Evolutionary conservation across 2,329 filamentous ascomycete genomes (phyloP).

Genomic region (Xylariales sp.): DNA sequence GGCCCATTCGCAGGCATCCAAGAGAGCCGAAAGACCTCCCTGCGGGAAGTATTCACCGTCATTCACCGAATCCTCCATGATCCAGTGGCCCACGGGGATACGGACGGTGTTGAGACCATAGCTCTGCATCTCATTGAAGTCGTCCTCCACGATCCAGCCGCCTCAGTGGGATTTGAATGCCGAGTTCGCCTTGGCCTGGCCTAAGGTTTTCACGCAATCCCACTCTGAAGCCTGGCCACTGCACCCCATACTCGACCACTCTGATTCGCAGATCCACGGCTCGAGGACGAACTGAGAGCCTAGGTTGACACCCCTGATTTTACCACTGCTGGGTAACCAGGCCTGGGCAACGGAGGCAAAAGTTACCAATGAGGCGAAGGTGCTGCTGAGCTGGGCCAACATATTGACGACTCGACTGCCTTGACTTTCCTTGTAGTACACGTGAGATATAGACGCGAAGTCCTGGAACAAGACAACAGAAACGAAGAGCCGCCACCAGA

Average conservation of each 20-base stretch:
- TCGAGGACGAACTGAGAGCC: conserved; percentile 46
- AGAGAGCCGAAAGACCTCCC: conserved; percentile 29
- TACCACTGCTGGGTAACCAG: neutral
- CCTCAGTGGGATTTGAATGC: conserved; percentile 43
- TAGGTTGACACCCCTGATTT: conserved; percentile 40
- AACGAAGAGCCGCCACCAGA: too few species aligned
- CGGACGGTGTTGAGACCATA: conserved; percentile 44
- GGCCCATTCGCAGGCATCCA: conserved; percentile 39
- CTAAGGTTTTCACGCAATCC: conserved; percentile 40
- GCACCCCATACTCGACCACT: conserved; percentile 44
- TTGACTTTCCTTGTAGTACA: too few species aligned
- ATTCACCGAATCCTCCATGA: conserved; percentile 39
- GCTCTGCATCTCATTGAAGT: conserved; percentile 38
- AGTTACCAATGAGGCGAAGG: neutral
- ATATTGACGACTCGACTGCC: neutral
- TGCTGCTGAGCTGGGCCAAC: neutral
- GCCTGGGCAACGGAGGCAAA: neutral
- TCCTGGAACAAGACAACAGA: too few species aligned
- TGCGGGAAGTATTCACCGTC: conserved; percentile 39
- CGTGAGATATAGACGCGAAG: too few species aligned
- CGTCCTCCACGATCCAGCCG: conserved; percentile 41
- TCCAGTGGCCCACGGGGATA: conserved; percentile 48
- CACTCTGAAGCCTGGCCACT: conserved; percentile 36
- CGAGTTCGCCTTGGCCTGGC: conserved; percentile 38
- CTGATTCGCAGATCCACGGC: conserved; percentile 40